Percentiles rank a stretch among this genome's conserved stretches.
These are phyloP conservation scores for Recurvomyces mirabilis DNA, from an alignment of 495 filamentous ascomycete species.

Conservation along the genomic window DNA sequence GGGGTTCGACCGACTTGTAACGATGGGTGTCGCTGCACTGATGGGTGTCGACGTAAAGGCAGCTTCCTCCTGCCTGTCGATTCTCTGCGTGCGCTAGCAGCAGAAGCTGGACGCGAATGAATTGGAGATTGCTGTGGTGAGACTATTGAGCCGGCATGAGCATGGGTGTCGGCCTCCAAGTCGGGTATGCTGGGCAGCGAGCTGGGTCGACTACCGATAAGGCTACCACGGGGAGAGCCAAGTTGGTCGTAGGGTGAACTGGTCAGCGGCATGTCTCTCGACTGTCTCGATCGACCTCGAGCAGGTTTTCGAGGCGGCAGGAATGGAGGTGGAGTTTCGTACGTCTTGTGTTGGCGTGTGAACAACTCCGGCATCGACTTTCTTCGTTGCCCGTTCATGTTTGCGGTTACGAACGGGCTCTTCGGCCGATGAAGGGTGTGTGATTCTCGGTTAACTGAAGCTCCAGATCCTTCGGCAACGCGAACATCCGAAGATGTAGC, in stretches of 20 bases:
- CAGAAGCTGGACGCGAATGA: not conserved
- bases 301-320: constrained; percentile 5
- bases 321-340: constrained; percentile 5
- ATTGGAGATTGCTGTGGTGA: not conserved
- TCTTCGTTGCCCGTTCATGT: not conserved
- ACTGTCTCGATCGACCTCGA: not conserved
- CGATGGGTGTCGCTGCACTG: constrained; percentile 3
- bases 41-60: not conserved
- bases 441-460: too few relatives aligned
- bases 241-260: not conserved
- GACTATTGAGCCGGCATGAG: not conserved
- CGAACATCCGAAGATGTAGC: too few relatives aligned
- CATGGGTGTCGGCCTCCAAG: not conserved
- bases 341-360: not conserved
- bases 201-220: too few relatives aligned
- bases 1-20: not conserved
- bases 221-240: not conserved
- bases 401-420: not conserved
- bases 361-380: constrained; percentile 7
- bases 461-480: too few relatives aligned
- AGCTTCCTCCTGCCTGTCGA: not conserved
- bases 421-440: not conserved
- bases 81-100: constrained; percentile 1
- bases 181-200: constrained; percentile 6
- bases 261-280: not conserved